phyloP scores from a whole-genome alignment of 306 rosid species.

The Parietaria judaica region DNA sequence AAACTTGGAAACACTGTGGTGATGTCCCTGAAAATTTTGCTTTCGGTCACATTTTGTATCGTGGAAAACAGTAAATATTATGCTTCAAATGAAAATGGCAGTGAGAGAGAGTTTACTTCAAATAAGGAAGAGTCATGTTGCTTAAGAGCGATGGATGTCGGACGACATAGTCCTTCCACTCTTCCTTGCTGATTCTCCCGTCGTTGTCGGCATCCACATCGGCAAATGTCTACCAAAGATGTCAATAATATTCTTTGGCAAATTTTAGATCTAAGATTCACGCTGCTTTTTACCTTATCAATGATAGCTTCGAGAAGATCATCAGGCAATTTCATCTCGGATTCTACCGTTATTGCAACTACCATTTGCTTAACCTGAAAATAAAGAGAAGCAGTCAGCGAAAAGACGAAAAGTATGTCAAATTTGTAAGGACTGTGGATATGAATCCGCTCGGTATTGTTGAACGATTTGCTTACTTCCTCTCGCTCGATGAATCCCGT shows the following conservation, averaged over 20 bases:
- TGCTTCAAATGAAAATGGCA: conserved; percentile 1
- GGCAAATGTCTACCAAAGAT: conserved; percentile 50
- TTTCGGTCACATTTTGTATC: not conserved
- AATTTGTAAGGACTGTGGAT: not conserved
- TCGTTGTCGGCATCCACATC: conserved; percentile 66
- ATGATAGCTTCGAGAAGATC: conserved; percentile 72
- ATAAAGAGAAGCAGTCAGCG: conserved; percentile 18
- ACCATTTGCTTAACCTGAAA: conserved; percentile 86
- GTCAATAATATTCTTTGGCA: not conserved
- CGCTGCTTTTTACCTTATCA: conserved; percentile 33
- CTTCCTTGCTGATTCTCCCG: conserved; percentile 67
- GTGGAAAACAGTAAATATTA: not conserved
- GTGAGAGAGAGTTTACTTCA: conserved; percentile 36
- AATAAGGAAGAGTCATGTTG: conserved; percentile 86
- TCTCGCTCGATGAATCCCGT: conserved; percentile 76
- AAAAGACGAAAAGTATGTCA: not conserved
- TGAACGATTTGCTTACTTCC: conserved; percentile 45
- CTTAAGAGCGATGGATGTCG: conserved; percentile 53
- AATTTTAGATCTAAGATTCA: not conserved
- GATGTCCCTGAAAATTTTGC: conserved; percentile 40
- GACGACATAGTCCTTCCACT: conserved; percentile 60
- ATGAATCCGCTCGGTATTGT: conserved; percentile 1
- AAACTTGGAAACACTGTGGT: conserved; percentile 51
- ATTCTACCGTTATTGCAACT: conserved; percentile 60
- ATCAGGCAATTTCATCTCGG: conserved; percentile 48